Conservation (phyloP, 768 basidiomycete species). For the Rhizopogon salebrosus region DNA sequence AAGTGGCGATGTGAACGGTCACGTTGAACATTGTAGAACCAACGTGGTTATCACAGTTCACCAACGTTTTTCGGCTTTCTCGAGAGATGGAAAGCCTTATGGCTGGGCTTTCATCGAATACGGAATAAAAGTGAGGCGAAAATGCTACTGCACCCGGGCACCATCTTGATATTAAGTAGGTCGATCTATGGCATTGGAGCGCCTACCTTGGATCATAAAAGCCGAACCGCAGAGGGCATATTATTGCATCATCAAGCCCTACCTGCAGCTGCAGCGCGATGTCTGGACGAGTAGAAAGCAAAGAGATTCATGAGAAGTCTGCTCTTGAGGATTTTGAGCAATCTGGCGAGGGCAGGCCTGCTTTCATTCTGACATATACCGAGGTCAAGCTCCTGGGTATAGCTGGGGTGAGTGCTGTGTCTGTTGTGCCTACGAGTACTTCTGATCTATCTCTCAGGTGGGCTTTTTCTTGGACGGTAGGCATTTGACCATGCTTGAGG, state of each 20-base stretch:
- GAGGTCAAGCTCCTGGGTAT: slow-evolving; percentile 61
- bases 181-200: too few relatives aligned
- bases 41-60: too few relatives aligned
- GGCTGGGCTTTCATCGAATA: too few relatives aligned
- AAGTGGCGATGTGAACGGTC: too few relatives aligned
- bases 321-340: slow-evolving; percentile 24
- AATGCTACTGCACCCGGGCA: too few relatives aligned
- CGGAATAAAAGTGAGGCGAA: too few relatives aligned
- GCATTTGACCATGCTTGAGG: slow-evolving; percentile 10
- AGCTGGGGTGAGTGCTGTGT: slow-evolving; percentile 42
- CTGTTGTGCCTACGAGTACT: background rate
- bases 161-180: background rate
- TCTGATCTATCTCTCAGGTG: slow-evolving; percentile 32
- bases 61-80: too few relatives aligned
- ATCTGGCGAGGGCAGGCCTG: slow-evolving; percentile 26
- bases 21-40: too few relatives aligned
- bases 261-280: background rate
- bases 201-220: background rate
- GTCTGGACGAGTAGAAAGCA: background rate
- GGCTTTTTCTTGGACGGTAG: slow-evolving; percentile 70
- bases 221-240: background rate
- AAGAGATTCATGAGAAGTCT: background rate
- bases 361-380: slow-evolving; percentile 35
- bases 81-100: too few relatives aligned
- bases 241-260: background rate